A percentile compares a stretch with the other conserved stretches of the same genome.
These are phyloP conservation scores for Fusarium devonianum DNA, from an alignment of 2,329 filamentous ascomycete species.

Conservation along the genomic window DNA sequence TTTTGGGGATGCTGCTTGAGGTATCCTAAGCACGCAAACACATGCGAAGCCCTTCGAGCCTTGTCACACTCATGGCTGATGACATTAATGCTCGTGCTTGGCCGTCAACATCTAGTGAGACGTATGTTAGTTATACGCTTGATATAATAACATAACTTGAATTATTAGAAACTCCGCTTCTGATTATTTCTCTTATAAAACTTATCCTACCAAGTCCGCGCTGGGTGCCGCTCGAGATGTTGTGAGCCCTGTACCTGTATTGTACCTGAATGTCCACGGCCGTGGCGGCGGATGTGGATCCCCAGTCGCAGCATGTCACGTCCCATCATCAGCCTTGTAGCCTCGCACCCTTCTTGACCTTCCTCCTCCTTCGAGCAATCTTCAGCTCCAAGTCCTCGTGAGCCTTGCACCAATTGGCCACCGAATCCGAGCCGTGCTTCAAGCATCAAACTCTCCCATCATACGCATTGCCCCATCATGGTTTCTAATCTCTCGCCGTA, in stretches of 20 bases:
- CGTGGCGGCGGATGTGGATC: constrained; percentile 31
- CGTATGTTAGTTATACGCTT: no score
- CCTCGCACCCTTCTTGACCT: constrained; percentile 43
- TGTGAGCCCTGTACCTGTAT: neutral
- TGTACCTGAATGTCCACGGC: constrained; percentile 2
- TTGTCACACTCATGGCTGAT: no score
- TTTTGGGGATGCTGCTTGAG: no score
- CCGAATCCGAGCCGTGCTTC: constrained; percentile 17
- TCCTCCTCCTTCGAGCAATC: constrained; percentile 34
- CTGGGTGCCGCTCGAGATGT: no score
- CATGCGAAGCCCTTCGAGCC: no score
- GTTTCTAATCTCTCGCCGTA: constrained; percentile 16
- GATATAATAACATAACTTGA: no score
- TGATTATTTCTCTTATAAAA: no score
- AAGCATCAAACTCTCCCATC: constrained; percentile 13
- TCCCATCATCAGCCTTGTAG: constrained; percentile 47
- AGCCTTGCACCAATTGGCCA: constrained; percentile 40
- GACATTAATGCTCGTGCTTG: no score
- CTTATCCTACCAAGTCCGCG: no score
- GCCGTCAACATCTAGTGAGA: no score
- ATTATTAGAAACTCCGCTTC: no score
- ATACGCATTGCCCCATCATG: constrained; percentile 27
- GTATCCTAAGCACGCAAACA: no score
- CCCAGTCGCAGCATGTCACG: constrained; percentile 26
- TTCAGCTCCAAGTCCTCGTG: constrained; percentile 30